Conservation (phyloP, 257 asterid species). For the Solanum chmielewskii region DNA sequence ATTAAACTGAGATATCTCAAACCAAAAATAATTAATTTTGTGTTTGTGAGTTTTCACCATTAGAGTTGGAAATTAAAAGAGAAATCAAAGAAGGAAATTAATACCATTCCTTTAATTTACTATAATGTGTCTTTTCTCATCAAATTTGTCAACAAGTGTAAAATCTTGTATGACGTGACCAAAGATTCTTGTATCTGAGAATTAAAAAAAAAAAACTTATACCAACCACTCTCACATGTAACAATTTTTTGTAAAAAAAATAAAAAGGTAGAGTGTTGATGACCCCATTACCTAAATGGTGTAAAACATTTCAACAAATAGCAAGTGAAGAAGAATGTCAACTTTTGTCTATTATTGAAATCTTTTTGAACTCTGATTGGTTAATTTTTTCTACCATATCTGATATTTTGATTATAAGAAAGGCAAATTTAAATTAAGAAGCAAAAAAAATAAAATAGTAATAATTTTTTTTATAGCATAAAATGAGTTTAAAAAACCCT, state of each 20-base stretch:
- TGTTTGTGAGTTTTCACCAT: not conserved
- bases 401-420: not conserved
- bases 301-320: not conserved
- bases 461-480: not conserved
- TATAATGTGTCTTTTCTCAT: slow-evolving; percentile 17
- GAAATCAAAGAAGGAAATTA: not conserved
- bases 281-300: slow-evolving; percentile 5
- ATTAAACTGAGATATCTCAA: slow-evolving; percentile 5
- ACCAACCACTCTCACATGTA: slow-evolving; percentile 4
- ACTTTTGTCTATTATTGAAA: not conserved
- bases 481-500: slow-evolving; percentile 15
- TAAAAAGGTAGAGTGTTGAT: slow-evolving; percentile 2
- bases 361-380: not conserved
- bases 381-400: not conserved
- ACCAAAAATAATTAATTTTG: not conserved
- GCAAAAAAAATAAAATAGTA: not conserved
- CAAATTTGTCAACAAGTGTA: slow-evolving; percentile 42
- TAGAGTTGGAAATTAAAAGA: not conserved
- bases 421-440: not conserved
- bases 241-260: not conserved
- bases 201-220: slow-evolving; percentile 5
- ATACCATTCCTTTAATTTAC: not conserved
- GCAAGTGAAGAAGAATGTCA: not conserved
- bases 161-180: slow-evolving; percentile 60
- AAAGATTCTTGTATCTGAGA: slow-evolving; percentile 49